Percentiles rank a stretch among this genome's conserved stretches.
phyloP scores from a whole-genome alignment of 371 early-diverging fungal species.

The Dinochytrium kinnereticum region DNA sequence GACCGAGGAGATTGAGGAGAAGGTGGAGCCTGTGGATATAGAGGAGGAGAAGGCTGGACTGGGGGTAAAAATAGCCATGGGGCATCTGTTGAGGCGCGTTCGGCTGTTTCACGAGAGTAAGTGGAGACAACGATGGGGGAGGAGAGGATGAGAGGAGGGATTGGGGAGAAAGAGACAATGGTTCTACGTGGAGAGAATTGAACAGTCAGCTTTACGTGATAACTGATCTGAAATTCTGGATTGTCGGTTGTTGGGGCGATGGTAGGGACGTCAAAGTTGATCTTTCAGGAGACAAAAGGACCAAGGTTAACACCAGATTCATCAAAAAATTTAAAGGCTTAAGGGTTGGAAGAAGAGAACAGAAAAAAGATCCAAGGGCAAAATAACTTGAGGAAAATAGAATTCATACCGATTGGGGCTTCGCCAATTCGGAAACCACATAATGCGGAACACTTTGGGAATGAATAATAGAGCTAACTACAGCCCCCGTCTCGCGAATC shows the following conservation, averaged over 20 bases:
- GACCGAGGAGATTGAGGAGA: not conserved
- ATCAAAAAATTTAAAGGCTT: no score
- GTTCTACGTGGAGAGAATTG: not conserved
- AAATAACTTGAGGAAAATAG: not conserved
- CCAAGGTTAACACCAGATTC: not conserved
- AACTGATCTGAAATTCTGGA: not conserved
- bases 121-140: not conserved
- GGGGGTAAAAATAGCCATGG: conserved; percentile 11
- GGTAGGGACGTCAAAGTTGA: not conserved
- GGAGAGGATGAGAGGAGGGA: not conserved
- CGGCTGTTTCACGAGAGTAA: not conserved
- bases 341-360: no score
- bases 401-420: not conserved
- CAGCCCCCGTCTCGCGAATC: not conserved
- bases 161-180: not conserved
- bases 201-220: not conserved
- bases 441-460: conserved; percentile 3
- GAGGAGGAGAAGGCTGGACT: not conserved
- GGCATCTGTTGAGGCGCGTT: not conserved
- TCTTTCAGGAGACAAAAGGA: conserved; percentile 3
- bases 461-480: conserved; percentile 3
- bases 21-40: not conserved
- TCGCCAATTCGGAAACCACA: not conserved
- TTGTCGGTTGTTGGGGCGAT: not conserved
- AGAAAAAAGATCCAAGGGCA: not conserved